A percentile compares a stretch with the other conserved stretches of the same genome.
phyloP scores from a whole-genome alignment of 2,329 filamentous ascomycete species.

The Chaetoscypha palmicola region DNA sequence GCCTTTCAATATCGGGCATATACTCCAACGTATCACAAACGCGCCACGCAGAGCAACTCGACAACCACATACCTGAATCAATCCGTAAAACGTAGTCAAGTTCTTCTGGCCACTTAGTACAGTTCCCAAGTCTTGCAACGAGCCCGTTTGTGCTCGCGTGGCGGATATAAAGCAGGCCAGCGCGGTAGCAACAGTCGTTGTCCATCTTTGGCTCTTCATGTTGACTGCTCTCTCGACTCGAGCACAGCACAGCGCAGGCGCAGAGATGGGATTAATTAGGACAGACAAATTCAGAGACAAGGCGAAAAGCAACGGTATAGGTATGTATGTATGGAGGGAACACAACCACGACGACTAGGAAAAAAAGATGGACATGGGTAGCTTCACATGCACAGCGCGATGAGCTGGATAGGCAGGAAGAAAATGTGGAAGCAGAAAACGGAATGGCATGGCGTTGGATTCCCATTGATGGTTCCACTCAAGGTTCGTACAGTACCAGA shows the following conservation, averaged over 20 bases:
- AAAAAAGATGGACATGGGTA: not conserved
- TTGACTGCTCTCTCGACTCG: not conserved
- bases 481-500: too few species aligned
- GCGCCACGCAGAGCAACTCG: not conserved
- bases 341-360: not conserved
- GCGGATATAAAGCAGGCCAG: constrained; percentile 13
- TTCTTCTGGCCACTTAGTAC: constrained; percentile 36
- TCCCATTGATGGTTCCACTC: too few species aligned
- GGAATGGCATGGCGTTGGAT: too few species aligned
- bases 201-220: constrained; percentile 19
- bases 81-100: constrained; percentile 38
- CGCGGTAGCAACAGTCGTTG: constrained; percentile 10
- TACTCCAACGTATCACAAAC: not conserved
- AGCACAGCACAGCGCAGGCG: too few species aligned
- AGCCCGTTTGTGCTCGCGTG: constrained; percentile 18
- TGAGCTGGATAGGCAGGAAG: too few species aligned
- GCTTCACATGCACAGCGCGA: too few species aligned
- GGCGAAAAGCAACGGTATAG: not conserved
- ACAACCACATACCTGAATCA: constrained; percentile 37
- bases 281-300: not conserved
- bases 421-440: too few species aligned
- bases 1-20: not conserved
- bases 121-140: constrained; percentile 33
- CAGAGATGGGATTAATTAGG: not conserved
- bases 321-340: not conserved